Percentiles rank a stretch among this genome's conserved stretches.
These are phyloP conservation scores for Pichiaceae sp. DNA, from an alignment of 1,139 yeast genomes.

Conservation along the genomic window DNA sequence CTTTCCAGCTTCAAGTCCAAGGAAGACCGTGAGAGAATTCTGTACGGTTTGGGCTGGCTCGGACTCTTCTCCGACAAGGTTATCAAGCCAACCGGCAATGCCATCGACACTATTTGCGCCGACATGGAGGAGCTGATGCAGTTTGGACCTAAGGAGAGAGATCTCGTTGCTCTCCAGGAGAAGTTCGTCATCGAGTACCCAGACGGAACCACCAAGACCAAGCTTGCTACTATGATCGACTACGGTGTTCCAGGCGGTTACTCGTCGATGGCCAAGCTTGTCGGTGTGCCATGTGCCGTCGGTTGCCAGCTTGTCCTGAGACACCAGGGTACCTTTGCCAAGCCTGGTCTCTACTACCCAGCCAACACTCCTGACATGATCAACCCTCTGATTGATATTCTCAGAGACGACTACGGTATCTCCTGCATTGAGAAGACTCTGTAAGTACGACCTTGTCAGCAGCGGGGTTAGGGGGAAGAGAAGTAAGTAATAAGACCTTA, in stretches of 20 bases:
- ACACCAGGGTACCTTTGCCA: conserved; percentile 54
- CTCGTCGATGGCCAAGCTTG: conserved; percentile 97
- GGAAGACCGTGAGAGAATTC: conserved; percentile 77
- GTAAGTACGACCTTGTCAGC: too few species aligned
- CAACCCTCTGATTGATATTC: conserved; percentile 81
- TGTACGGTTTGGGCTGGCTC: conserved; percentile 88
- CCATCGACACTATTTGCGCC: conserved; percentile 94
- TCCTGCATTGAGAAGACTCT: conserved; percentile 81
- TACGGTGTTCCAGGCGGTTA: conserved; percentile 91
- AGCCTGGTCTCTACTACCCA: conserved; percentile 88
- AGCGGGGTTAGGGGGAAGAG: too few species aligned
- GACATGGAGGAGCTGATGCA: conserved; percentile 94
- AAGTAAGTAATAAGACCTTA: too few species aligned
- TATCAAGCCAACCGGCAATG: conserved; percentile 85
- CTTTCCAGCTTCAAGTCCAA: conserved; percentile 76
- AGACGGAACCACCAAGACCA: conserved; percentile 79
- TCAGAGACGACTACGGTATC: conserved; percentile 85
- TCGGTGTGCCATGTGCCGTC: conserved; percentile 98
- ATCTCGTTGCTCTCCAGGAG: conserved; percentile 91
- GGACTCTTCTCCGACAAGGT: conserved; percentile 75
- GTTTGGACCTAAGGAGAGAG: conserved; percentile 92
- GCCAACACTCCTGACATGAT: conserved; percentile 75
- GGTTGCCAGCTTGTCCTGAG: conserved; percentile 82
- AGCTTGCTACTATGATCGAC: conserved; percentile 93
- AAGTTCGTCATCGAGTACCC: conserved; percentile 97